Evolutionary conservation across 148 eudicot genomes (phyloP), one percentile per base, ranked within the genome.

Genomic region (Fallopia convolvulus): DNA sequence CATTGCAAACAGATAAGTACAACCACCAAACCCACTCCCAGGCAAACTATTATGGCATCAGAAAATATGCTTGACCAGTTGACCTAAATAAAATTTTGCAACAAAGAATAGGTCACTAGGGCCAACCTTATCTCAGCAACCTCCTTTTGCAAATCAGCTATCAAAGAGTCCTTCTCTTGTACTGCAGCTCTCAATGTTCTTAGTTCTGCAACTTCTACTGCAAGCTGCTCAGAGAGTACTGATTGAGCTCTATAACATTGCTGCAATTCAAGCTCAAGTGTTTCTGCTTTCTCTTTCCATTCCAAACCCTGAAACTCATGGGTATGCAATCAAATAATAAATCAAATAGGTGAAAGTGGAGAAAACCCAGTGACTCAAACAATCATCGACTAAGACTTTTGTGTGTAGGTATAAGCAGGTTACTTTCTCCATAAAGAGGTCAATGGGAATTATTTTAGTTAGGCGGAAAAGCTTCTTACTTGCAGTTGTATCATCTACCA

Each of bases 211-310:
- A 95, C 97, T 87, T 92, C 99, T 49, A 86, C 94, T 71, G 91
- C 97, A 77, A 92, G 94, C 87, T 95, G 99, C 79, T 88, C 91
- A 14, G 99, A 91, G 77, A 95, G 78, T 72, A 93, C 89, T 73
- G 97, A 82, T 82, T 95, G 99, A 81, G 99, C 94, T 85, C 90
- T 95, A 87, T 95, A 95, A 81, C 94, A 92, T 80, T 95, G 99
- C 85, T 92, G 99, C 83, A 95, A 94, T 86, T 95, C 97, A 77
- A 82, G 47, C 79, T 95, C 99, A 76, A 95, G 83, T 68, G 86
- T 88, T 86, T 95, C 99, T 73, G 97, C 97, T 78, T 92, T 95
- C 75, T 95, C 97, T 79, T 95, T 91, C 99, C 97, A 92, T 83
- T 91, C 97, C 70, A 97, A 87, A 74, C 97, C 97, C 99, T 95